Percentiles rank a stretch among this genome's conserved stretches.
phyloP scores from a whole-genome alignment of 2,329 filamentous ascomycete species.

The Pseudocercospora pini-densiflorae region DNA sequence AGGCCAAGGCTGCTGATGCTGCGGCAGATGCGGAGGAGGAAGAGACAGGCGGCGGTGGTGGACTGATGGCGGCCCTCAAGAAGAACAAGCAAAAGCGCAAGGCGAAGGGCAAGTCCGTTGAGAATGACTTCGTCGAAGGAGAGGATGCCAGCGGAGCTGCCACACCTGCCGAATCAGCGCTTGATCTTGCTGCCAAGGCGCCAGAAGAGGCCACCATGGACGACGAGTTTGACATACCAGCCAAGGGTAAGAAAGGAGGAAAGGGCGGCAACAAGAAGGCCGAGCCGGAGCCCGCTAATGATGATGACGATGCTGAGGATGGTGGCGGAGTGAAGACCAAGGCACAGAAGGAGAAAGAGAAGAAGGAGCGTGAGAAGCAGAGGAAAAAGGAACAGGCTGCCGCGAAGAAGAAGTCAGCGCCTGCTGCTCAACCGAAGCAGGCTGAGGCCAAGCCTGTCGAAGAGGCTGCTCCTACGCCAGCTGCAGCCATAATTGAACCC shows the following conservation, averaged over 20 bases:
- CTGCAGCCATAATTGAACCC: conserved; percentile 47
- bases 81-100: conserved; percentile 75
- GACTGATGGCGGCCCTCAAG: conserved; percentile 55
- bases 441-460: conserved; percentile 47
- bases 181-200: conserved; percentile 66
- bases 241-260: conserved; percentile 68
- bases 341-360: conserved; percentile 97
- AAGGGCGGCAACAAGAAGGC: conserved; percentile 50
- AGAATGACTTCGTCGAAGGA: conserved; percentile 72
- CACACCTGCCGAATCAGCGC: conserved; percentile 43
- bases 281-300: conserved; percentile 51
- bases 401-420: conserved; percentile 76
- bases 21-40: conserved; percentile 56
- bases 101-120: conserved; percentile 79
- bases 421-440: conserved; percentile 38
- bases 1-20: conserved; percentile 51
- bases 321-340: conserved; percentile 83
- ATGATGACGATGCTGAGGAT: conserved; percentile 57
- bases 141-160: conserved; percentile 59
- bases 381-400: conserved; percentile 95
- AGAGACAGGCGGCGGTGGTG: conserved; percentile 54
- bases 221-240: conserved; percentile 73
- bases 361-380: conserved; percentile 98
- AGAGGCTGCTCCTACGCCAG: conserved; percentile 51
- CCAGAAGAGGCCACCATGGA: conserved; percentile 74